Base-by-base conservation (phyloP, 2,329 filamentous ascomycete genomes). In the Tolypocladium inflatum region DNA sequence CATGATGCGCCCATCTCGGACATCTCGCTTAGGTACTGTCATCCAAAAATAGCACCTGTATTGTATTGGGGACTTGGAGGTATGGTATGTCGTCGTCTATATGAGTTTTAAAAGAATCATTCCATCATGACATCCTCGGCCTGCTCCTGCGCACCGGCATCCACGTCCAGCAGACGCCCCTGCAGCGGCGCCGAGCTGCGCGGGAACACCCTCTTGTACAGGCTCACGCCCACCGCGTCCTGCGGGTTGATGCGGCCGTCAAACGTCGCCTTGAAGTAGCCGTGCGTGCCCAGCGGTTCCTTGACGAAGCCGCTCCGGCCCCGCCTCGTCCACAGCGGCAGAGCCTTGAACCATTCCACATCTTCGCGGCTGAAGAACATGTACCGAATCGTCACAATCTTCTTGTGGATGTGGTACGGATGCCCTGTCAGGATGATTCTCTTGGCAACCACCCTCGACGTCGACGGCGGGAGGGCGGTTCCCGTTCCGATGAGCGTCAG, bases 231-330 rank as follows among this genome's bases (percentile, higher is more conserved):
- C 53, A 99, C 86, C 3, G 91, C 87, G 75, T 99, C 94, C 75
- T 97, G 90, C 1, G 94, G 92, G 73, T 97, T 97, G 72, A 99
- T 93, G 70, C 89, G 90, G 15, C 87, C 91, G 71, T 99, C 95
- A 76, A 99, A 99, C 2, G 89, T 97, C 15, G 94, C 94, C 80
- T 99, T 99, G 83, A 97, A 97, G 78, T 99, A 99, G n/a, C 94
- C 94, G 73, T 99, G 94, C 41, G 94, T 99, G 66, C 94, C 94
- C 55, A 99, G 76, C 59, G 88, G 83, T 78, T 99, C 94, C 79
- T 97, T 97, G 78, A 99, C 85, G 72, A 87, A 97, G 10, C 94
- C 94, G 64, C 85, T 90, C 61, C 94, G 81, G 8, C 94, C 94
- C 37, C 93, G 78, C 76, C 85, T 90, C 6, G 94, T 99, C 92